These are phyloP conservation scores for Buxus sempervirens DNA, from an alignment of 164 flowering plant species.

Conservation along the genomic window DNA sequence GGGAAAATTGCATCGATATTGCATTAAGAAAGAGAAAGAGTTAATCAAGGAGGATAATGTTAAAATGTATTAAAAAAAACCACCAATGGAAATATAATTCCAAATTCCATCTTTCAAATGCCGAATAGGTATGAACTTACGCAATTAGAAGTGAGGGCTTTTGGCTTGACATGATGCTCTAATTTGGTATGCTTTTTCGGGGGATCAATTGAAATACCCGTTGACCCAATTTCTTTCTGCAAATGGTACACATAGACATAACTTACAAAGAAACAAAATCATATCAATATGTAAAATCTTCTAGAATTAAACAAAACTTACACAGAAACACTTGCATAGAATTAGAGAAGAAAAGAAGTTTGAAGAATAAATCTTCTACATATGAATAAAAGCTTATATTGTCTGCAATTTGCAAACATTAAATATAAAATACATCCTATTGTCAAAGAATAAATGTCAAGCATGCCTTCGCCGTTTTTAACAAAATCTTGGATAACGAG, in stretches of 20 bases:
- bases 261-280: not conserved
- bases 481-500: too few species aligned
- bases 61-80: not conserved
- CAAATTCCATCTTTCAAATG: not conserved
- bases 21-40: not conserved
- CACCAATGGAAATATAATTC: not conserved
- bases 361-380: too few species aligned
- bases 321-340: not conserved
- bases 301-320: not conserved
- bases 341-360: not conserved
- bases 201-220: slow-evolving; percentile 3
- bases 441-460: too few species aligned
- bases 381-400: too few species aligned
- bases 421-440: too few species aligned
- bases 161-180: slow-evolving; percentile 11
- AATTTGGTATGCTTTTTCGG: slow-evolving; percentile 17
- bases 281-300: not conserved
- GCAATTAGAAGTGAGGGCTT: slow-evolving; percentile 15
- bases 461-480: too few species aligned
- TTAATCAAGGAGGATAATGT: not conserved
- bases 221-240: slow-evolving; percentile 21
- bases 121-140: slow-evolving; percentile 13
- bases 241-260: slow-evolving; percentile 1
- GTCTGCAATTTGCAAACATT: too few species aligned
- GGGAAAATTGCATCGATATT: too few species aligned